A percentile compares a stretch with the other conserved stretches of the same genome.
Conservation (phyloP, 2,329 filamentous ascomycete species). For the Cladosporium phlei region DNA sequence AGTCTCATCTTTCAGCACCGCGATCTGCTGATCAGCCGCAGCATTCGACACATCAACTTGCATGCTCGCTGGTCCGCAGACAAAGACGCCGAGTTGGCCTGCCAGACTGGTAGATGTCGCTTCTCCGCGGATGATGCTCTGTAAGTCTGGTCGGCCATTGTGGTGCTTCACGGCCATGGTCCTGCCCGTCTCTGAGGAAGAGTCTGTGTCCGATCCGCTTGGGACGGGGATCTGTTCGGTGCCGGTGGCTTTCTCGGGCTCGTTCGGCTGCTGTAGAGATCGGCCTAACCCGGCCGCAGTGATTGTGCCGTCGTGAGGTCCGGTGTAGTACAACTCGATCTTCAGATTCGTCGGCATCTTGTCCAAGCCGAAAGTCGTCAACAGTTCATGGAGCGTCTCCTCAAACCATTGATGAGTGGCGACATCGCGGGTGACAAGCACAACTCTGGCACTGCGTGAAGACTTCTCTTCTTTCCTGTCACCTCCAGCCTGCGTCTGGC, state of each 20-base stretch:
- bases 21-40: conserved; percentile 40
- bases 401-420: conserved; percentile 36
- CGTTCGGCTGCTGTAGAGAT: too few relatives aligned
- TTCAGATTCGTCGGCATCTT: conserved; percentile 15
- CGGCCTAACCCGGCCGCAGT: background rate
- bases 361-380: conserved; percentile 4
- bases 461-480: background rate
- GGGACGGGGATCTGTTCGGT: too few relatives aligned
- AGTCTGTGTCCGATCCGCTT: background rate
- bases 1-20: conserved; percentile 30
- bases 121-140: conserved; percentile 19
- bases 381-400: conserved; percentile 26
- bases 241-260: background rate
- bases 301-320: background rate
- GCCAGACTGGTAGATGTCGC: background rate
- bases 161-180: too few relatives aligned
- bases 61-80: conserved; percentile 45
- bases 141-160: conserved; percentile 36
- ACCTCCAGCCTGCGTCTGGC: background rate
- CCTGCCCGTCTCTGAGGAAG: background rate
- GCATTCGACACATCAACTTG: conserved; percentile 46
- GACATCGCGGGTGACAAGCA: conserved; percentile 36
- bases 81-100: conserved; percentile 30
- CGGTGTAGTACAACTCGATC: conserved; percentile 21
- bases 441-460: conserved; percentile 21